phyloP scores from a whole-genome alignment of 495 filamentous ascomycete species.

The Daldinia grandis region DNA sequence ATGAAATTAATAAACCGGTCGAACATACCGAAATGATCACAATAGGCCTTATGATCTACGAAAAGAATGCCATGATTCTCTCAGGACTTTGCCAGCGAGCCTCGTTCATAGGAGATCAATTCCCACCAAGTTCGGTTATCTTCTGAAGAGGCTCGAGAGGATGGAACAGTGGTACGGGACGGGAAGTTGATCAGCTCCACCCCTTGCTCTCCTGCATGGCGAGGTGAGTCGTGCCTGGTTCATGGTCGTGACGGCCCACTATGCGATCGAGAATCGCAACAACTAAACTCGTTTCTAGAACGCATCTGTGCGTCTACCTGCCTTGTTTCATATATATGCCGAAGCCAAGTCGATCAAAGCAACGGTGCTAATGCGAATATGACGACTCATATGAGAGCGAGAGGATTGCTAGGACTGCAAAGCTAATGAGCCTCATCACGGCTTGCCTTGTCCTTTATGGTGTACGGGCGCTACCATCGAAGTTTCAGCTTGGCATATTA shows the following conservation, averaged over 20 bases:
- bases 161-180: conserved; percentile 23
- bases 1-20: conserved; percentile 8
- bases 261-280: conserved; percentile 32
- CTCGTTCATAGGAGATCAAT: not conserved
- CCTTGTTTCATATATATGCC: conserved; percentile 38
- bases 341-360: conserved; percentile 41
- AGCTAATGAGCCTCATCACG: conserved; percentile 4
- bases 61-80: conserved; percentile 53
- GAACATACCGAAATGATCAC: conserved; percentile 64
- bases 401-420: conserved; percentile 8
- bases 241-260: conserved; percentile 35
- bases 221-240: conserved; percentile 35
- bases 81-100: conserved; percentile 48
- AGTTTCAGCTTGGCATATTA: conserved; percentile 14
- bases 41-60: conserved; percentile 52
- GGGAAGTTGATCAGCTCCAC: conserved; percentile 38
- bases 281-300: conserved; percentile 40
- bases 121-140: conserved; percentile 5
- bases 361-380: conserved; percentile 35
- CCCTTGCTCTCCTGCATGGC: conserved; percentile 31
- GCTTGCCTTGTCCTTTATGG: not conserved
- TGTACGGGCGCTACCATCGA: not conserved
- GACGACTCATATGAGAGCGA: conserved; percentile 11
- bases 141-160: conserved; percentile 9
- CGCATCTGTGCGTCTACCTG: conserved; percentile 30